Evolutionary conservation across 164 flowering plant species (phyloP), one percentile per base, ranked within the genome.

Genomic region (Pachysandra terminalis): DNA sequence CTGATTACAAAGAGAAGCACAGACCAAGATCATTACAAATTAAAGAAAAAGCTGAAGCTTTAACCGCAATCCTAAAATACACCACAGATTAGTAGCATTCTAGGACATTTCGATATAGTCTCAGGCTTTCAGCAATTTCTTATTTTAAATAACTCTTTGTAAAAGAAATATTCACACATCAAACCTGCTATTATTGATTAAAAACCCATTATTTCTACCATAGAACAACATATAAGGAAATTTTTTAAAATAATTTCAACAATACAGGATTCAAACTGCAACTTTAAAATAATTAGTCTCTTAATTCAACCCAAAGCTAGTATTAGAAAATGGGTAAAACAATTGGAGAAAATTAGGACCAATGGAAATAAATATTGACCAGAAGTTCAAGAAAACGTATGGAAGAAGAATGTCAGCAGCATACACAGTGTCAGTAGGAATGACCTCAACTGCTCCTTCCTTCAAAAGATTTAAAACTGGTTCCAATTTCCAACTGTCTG

Each of bases 361-460:
- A 32, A 32, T 32, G 7, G 37, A 3, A 32, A 32, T 32, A 3
- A 3, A 7, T 32, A 32, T 32, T 32, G 3, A 32, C 37, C 37
- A 32, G 37, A 32, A 32, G 37, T 32, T 32, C 7, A 32, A 7
- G 37, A 32, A 32, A 32, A 32, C 5, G 37, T 32, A 32, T 32
- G 27, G 28, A 19, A 49, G 27, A 69, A 24, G 49, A 32, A 9
- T 35, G 8, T 41, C 24, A 64, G 45, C 16, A 56, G 57, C 90
- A 63, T 86, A 93, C 96, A 88, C 83, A 17, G 96, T 93, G 60
- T 93, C 98, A 0, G 98, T 93, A 56, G 98, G 96, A 75, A 93
- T 87, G 69, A 89, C 90, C 32, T 94, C 97, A n/a, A 93, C 96
- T 58, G 94, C 96, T 53, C 96, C 98, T 67, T 82, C 72, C 66